Percentiles rank a stretch among this genome's conserved stretches.
Conservation (phyloP, 495 filamentous ascomycete species). For the Aspergillus heteromorphus region DNA sequence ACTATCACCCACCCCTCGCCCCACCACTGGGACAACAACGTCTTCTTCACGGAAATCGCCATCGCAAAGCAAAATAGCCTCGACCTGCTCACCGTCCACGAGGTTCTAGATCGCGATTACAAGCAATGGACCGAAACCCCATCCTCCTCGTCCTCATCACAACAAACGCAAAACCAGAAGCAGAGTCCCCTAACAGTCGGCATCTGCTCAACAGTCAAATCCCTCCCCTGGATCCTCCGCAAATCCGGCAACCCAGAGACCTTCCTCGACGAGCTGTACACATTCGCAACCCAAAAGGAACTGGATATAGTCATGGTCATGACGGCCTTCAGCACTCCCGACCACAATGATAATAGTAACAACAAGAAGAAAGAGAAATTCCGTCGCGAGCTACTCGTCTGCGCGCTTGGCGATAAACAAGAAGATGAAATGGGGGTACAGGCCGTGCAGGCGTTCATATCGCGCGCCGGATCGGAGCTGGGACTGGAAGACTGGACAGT, state of each 20-base stretch:
- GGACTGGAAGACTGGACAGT: constrained; percentile 51
- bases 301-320: constrained; percentile 70
- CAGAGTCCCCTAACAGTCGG: constrained; percentile 55
- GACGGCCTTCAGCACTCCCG: constrained; percentile 53
- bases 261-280: constrained; percentile 43
- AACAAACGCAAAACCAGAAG: not conserved
- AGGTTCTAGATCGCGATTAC: constrained; percentile 85
- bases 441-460: constrained; percentile 50
- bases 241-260: constrained; percentile 43
- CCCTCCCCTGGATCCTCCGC: constrained; percentile 55
- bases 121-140: constrained; percentile 72
- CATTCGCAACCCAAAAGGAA: constrained; percentile 52
- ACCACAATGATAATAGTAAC: not conserved
- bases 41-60: constrained; percentile 59
- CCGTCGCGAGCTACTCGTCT: constrained; percentile 67
- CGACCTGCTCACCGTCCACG: constrained; percentile 57
- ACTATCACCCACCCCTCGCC: constrained; percentile 4
- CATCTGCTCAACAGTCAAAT: constrained; percentile 66
- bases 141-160: not conserved
- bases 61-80: constrained; percentile 67
- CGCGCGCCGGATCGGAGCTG: constrained; percentile 41
- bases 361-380: constrained; percentile 48
- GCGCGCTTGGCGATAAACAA: constrained; percentile 31
- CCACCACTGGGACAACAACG: constrained; percentile 36
- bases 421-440: constrained; percentile 36